phyloP scores from a whole-genome alignment of 345 rosid species.

The Gossypium turneri region DNA sequence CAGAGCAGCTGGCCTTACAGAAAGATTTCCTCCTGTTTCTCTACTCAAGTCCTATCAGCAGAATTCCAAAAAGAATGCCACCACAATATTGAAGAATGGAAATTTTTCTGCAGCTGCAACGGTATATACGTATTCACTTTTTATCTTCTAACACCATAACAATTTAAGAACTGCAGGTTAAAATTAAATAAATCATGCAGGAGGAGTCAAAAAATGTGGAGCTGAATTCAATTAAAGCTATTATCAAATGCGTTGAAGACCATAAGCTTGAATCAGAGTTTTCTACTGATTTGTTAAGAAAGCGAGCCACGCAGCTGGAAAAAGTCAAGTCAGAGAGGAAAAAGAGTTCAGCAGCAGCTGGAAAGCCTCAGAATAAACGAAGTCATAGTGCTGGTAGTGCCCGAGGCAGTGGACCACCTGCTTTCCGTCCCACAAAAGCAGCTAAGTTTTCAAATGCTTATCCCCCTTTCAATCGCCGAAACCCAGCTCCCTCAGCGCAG shows the following conservation, averaged over 20 bases:
- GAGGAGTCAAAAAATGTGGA: conserved; percentile 46
- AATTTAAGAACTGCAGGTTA: background rate
- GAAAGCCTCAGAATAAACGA: conserved; percentile 43
- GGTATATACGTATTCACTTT: conserved; percentile 16
- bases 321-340: conserved; percentile 38
- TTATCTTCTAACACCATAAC: background rate
- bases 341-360: conserved; percentile 31
- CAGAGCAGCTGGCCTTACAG: conserved; percentile 42
- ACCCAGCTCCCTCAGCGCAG: conserved; percentile 30
- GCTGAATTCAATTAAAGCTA: conserved; percentile 44
- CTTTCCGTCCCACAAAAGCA: conserved; percentile 42
- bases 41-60: conserved; percentile 45
- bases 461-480: conserved; percentile 35
- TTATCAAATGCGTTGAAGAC: conserved; percentile 57
- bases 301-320: conserved; percentile 42
- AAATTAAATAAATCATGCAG: conserved; percentile 27
- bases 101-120: conserved; percentile 32
- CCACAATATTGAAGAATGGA: conserved; percentile 33
- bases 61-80: conserved; percentile 39
- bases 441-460: conserved; percentile 37
- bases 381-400: conserved; percentile 26
- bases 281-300: conserved; percentile 36
- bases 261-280: conserved; percentile 51
- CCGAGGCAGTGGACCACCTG: conserved; percentile 30
- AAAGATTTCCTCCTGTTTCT: conserved; percentile 43